phyloP scores from a whole-genome alignment of 2,329 filamentous ascomycete species.

The Verticillium dahliae region DNA sequence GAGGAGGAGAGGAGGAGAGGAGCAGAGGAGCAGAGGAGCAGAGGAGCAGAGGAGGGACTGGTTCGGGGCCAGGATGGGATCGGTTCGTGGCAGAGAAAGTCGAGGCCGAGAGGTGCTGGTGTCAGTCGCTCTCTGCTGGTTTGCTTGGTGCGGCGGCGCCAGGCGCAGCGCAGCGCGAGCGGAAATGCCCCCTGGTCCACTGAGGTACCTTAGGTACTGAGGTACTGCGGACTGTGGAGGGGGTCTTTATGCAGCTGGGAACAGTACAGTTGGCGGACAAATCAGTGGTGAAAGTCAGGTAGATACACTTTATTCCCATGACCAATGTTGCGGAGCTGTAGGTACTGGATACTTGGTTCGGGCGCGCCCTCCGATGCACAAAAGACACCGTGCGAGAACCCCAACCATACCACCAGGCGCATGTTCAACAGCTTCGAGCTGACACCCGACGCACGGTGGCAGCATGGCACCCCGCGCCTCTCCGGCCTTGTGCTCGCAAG shows the following conservation, averaged over 20 bases:
- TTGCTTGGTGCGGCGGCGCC: not conserved
- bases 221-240: not conserved
- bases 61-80: slow-evolving; percentile 8
- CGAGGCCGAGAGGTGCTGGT: not conserved
- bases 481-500: not conserved
- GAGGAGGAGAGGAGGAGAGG: slow-evolving; percentile 9
- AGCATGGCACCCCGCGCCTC: not conserved
- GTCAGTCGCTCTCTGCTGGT: not conserved
- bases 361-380: not conserved
- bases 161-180: not conserved
- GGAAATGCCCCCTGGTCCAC: not conserved
- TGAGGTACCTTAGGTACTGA: no score
- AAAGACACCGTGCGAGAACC: not conserved
- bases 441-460: not conserved
- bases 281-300: not conserved
- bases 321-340: not conserved
- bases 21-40: slow-evolving; percentile 1
- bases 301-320: not conserved
- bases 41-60: slow-evolving; percentile 8
- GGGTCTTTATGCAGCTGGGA: not conserved
- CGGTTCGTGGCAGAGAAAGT: slow-evolving; percentile 4
- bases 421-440: no score
- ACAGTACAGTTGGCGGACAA: not conserved
- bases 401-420: not conserved
- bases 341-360: not conserved